Evolutionary conservation across 1,284 basidiomycete genomes (phyloP).

Genomic region (Cutaneotrichosporon cavernicola): DNA sequence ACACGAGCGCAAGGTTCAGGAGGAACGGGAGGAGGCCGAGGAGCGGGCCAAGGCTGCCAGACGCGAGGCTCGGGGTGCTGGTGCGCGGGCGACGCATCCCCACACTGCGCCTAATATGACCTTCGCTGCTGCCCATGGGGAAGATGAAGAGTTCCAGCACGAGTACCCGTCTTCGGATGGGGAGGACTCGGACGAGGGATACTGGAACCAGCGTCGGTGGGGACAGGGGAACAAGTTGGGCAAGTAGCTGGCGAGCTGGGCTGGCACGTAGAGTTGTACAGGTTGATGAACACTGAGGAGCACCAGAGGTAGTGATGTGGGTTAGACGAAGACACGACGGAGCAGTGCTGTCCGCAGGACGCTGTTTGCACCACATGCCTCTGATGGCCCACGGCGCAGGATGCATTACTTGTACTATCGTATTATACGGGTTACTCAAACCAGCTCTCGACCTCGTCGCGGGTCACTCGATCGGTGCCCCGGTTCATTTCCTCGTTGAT

Average conservation of each 20-base stretch:
- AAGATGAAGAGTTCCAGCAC: slow-evolving; percentile 1
- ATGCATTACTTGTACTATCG: too few species aligned
- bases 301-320: too few species aligned
- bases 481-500: background rate
- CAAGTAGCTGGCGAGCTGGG: background rate
- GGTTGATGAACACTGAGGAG: background rate
- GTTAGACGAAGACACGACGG: too few species aligned
- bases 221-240: slow-evolving; percentile 22
- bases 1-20: background rate
- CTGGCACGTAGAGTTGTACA: background rate
- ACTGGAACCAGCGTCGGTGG: slow-evolving; percentile 20
- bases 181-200: slow-evolving; percentile 24
- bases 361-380: too few species aligned
- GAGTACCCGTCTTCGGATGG: slow-evolving; percentile 20
- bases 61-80: background rate
- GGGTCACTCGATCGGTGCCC: background rate
- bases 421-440: background rate
- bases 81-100: background rate
- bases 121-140: background rate
- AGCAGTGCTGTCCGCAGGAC: too few species aligned
- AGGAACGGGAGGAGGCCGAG: background rate
- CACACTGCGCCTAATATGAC: slow-evolving; percentile 7
- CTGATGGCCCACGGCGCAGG: too few species aligned
- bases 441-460: background rate
- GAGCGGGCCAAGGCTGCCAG: background rate